Conservation (phyloP, 129 eudicot genomes). For the Flaveria linearis region DNA sequence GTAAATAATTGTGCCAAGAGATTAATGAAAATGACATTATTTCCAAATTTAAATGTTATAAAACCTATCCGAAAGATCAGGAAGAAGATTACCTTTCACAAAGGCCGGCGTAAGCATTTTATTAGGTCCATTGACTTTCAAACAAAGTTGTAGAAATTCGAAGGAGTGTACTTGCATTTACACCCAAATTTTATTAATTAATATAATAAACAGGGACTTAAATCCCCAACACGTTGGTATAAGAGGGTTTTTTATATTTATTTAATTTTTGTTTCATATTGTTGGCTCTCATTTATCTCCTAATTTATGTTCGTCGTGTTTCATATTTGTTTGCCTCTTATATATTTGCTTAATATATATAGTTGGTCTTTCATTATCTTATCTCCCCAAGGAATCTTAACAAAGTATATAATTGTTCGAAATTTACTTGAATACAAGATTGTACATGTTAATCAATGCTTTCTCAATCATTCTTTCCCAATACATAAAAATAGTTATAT, state of each 20-base stretch:
- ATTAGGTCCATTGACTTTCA: constrained; percentile 17
- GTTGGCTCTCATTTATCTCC: background rate
- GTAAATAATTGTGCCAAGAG: background rate
- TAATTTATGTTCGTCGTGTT: too few species aligned
- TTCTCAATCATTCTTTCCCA: too few species aligned
- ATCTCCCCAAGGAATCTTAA: background rate
- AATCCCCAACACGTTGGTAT: constrained; percentile 2
- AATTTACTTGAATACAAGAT: too few species aligned
- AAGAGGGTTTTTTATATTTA: background rate
- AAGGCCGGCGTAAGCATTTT: constrained; percentile 26
- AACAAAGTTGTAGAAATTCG: constrained; percentile 8
- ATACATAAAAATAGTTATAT: too few species aligned
- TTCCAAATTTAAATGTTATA: background rate
- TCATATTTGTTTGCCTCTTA: background rate
- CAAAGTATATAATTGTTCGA: too few species aligned
- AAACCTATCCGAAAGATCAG: constrained; percentile 14
- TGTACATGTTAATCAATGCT: too few species aligned
- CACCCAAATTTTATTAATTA: constrained; percentile 5
- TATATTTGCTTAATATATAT: background rate
- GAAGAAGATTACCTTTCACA: constrained; percentile 20
- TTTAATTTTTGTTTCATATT: background rate
- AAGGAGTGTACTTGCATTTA: constrained; percentile 17
- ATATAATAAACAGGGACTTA: background rate
- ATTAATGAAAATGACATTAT: background rate
- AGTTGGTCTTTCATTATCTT: background rate